Evolutionary conservation across 2,329 filamentous ascomycete species (phyloP), one percentile per base, ranked within the genome.

Genomic region (Sporothrix curviconia): DNA sequence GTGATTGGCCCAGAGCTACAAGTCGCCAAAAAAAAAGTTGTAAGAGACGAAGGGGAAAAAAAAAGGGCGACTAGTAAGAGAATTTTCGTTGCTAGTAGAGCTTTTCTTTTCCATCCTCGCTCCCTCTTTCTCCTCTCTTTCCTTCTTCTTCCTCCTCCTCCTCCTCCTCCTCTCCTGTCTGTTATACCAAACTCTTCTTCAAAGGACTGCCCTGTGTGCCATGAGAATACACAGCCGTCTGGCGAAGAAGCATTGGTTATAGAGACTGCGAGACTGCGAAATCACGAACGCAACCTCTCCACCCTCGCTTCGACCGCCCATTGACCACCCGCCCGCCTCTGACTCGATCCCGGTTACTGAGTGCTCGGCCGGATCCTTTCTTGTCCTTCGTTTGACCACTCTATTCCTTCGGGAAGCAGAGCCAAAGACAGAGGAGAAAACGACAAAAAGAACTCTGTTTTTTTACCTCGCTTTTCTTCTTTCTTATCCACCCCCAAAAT

Each of bases 401-500:
- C 50, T 39, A 37, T 42, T 40, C 51, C 37, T 40, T 47, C 43
- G 46, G 46, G 37, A 19, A 59, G 34, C 40, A 24, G 53, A 53
- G 54, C 19, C 17, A 24, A 44, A 37, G n/a, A 55, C 51, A 51
- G 51, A 43, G 12, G 17, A 28, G 43, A n/a, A n/a, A n/a, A n/a
- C n/a, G n/a, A n/a, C n/a, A n/a, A n/a, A n/a, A n/a, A n/a, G n/a
- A n/a, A n/a, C 11, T n/a, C 24, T 42, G 19, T 2, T 36, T 24
- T 25, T 25, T 19, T n/a, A 28, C 19, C n/a, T 17, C 7, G 39
- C 28, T 22, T 47, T 28, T n/a, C 22, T 12, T 17, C 30, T 14
- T 37, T 4, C 19, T 11, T 30, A 12, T 22, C 40, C 32, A 9
- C 15, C 47, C 7, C 25, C 57, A 40, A 22, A 34, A 76, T 76